Conservation (phyloP, 177 flowering plant genomes). For the Vitis hybrid region DNA sequence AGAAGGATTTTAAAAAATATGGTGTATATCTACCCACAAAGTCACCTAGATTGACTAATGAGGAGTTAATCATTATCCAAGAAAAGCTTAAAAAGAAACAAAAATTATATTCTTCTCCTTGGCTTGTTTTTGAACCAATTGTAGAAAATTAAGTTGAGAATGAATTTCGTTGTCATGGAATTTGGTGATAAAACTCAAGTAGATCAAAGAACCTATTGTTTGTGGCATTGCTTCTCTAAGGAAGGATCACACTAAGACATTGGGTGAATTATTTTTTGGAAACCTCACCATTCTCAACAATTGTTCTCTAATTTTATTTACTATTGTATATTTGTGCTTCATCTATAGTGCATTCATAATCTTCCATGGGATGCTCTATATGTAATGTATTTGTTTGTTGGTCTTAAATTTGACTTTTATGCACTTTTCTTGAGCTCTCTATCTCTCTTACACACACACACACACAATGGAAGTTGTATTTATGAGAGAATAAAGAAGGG, state of each 20-base stretch:
- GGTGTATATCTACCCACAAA: constrained; percentile 43
- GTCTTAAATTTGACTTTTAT: not conserved
- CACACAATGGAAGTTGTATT: too few species aligned
- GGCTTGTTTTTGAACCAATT: not conserved
- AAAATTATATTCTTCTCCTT: not conserved
- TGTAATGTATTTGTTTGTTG: too few species aligned
- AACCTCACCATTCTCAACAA: not conserved
- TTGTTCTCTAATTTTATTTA: not conserved
- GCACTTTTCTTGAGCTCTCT: not conserved
- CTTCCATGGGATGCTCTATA: too few species aligned
- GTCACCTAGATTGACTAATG: not conserved
- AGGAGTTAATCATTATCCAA: not conserved
- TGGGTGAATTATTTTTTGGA: constrained; percentile 44
- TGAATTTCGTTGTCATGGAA: constrained; percentile 2
- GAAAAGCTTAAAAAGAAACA: not conserved
- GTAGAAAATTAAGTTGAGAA: not conserved
- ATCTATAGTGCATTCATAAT: too few species aligned
- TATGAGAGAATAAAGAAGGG: too few species aligned
- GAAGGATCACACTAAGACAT: constrained; percentile 76
- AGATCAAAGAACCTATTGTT: too few species aligned
- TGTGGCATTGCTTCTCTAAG: constrained; percentile 80
- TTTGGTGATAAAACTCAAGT: constrained; percentile 24
- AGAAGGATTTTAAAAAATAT: too few species aligned
- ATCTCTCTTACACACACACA: too few species aligned
- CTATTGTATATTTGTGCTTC: not conserved